Conservation (phyloP, 1,284 basidiomycete genomes). For the Leccinum solheimii region DNA sequence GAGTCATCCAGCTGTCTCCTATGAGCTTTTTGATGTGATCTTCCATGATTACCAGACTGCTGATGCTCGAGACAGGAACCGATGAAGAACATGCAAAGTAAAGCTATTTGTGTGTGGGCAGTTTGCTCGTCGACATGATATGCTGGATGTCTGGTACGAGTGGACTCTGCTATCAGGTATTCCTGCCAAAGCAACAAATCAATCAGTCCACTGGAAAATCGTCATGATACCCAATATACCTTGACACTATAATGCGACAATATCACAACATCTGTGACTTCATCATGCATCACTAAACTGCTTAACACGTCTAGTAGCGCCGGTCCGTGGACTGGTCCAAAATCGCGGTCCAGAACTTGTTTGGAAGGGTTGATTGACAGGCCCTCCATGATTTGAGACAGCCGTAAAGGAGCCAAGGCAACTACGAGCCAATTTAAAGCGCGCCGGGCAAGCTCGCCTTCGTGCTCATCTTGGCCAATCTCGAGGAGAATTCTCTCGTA, state of each 20-base stretch:
- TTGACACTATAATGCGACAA: conserved; percentile 13
- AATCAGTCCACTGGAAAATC: not conserved
- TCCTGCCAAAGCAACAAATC: too few species aligned
- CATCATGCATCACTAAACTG: conserved; percentile 9
- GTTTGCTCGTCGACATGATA: too few species aligned
- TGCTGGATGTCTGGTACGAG: too few species aligned
- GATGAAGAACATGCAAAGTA: too few species aligned
- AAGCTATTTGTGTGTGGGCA: too few species aligned
- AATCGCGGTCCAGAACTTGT: not conserved
- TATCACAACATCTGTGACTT: not conserved
- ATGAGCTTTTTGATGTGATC: too few species aligned
- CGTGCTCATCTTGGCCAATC: not conserved
- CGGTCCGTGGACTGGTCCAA: not conserved
- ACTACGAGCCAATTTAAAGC: not conserved
- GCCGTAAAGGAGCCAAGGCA: not conserved
- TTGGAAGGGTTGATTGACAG: not conserved
- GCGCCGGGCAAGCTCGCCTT: not conserved
- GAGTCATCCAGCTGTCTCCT: too few species aligned
- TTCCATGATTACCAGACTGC: too few species aligned
- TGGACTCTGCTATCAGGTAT: too few species aligned
- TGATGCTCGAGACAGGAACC: too few species aligned
- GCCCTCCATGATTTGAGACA: not conserved
- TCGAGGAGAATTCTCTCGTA: conserved; percentile 9
- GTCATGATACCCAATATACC: not conserved
- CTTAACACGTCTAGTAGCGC: conserved; percentile 6